Base-by-base conservation (phyloP, 768 basidiomycete species). In the Podaxis sp. region DNA sequence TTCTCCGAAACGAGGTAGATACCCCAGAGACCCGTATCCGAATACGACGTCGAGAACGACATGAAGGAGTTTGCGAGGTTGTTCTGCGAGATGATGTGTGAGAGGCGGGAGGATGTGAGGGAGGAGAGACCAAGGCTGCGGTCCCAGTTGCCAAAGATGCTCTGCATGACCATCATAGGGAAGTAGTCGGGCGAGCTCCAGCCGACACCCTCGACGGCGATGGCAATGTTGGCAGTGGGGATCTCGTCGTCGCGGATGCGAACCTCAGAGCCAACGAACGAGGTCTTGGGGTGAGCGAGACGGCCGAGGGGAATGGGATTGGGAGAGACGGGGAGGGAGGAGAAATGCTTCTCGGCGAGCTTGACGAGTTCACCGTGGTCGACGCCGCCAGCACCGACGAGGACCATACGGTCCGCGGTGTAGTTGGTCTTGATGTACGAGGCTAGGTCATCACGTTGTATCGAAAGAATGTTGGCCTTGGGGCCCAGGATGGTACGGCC, bases 91-190 rank as follows among this genome's bases (percentile, higher is more conserved):
- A 99, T 83, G 75, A 95, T 90, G 75, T 96, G 91, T 24, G 91
- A 92, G 60, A 99, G 88, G 56, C 90, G 87, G 28, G 28, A 28
- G 28, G 28, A 28, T 28, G 28, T 87, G 58, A 97, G 82, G 24
- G 93, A 84, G 2, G 93, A 89, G 53, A 94, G 87, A 69, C 96
- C 97, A 69, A 99, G 87, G 52, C 91, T 92, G 68, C 97, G 88
- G 74, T 99, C 96, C 97, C 97, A 99, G 86, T 99, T 99, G 66
- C 97, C 97, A 78, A 99, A 90, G 78, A 99, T 93, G 70, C 87
- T 88, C 76, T 96, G 93, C 89, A 97, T 93, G 73, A 94, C 95
- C 80, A 98, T 88, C 96, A 99, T 96, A 65, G 96, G 94, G 88
- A 93, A 99, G 83, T 99, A 99, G 78, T 99, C 97, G 30, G 96